A percentile compares a stretch with the other conserved stretches of the same genome.
These are phyloP conservation scores for Pisolithus tinctorius DNA, from an alignment of 768 basidiomycete species.

Conservation along the genomic window DNA sequence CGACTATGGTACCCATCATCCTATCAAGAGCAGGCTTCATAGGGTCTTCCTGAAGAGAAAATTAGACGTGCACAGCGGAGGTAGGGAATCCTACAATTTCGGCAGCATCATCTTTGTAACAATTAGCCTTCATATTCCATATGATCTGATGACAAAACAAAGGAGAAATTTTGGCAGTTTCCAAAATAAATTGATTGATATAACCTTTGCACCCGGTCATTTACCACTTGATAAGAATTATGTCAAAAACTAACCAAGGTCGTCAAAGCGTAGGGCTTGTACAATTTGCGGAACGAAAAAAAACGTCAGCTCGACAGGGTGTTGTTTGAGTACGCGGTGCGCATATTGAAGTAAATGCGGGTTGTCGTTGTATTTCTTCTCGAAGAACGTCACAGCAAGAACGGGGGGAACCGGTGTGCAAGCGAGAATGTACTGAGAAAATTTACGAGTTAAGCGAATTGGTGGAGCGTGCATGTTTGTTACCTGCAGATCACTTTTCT, in stretches of 20 bases:
- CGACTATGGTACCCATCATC: constrained; percentile 76
- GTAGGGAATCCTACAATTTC: constrained; percentile 54
- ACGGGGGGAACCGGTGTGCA: constrained; percentile 89
- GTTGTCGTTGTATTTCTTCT: constrained; percentile 76
- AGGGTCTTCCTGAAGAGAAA: constrained; percentile 66
- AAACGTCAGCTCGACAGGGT: constrained; percentile 92
- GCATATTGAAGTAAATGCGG: constrained; percentile 91
- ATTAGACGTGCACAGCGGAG: constrained; percentile 1
- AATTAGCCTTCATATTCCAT: constrained; percentile 99
- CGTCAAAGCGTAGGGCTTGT: constrained; percentile 88
- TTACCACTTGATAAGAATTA: background rate
- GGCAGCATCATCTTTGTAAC: constrained; percentile 83
- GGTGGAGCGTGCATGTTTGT: constrained; percentile 4
- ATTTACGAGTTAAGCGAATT: background rate
- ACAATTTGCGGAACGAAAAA: constrained; percentile 99
- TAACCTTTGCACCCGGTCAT: constrained; percentile 52
- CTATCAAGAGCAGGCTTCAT: constrained; percentile 94
- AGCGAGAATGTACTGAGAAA: constrained; percentile 67
- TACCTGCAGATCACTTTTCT: constrained; percentile 73
- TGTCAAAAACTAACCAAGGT: constrained; percentile 51
- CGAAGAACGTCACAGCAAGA: constrained; percentile 77
- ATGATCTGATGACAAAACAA: constrained; percentile 99
- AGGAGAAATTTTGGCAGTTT: constrained; percentile 95
- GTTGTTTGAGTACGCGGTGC: constrained; percentile 89
- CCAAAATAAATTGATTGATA: constrained; percentile 91